Evolutionary conservation across 1,284 basidiomycete genomes (phyloP).

Genomic region (Apiotrichum siamense): DNA sequence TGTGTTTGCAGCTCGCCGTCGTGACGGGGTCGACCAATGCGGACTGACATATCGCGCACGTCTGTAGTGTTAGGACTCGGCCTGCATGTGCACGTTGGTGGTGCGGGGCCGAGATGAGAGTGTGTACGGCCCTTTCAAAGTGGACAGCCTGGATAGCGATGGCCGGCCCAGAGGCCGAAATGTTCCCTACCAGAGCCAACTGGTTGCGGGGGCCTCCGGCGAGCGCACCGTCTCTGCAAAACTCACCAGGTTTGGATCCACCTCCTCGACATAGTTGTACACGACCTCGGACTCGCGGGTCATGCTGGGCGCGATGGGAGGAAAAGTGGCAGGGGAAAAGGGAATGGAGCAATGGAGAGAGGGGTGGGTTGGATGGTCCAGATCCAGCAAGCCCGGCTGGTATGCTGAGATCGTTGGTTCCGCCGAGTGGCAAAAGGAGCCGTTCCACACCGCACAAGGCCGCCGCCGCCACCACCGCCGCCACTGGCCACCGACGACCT

Average conservation of each 20-base stretch:
- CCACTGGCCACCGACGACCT: too few species aligned
- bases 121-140: not conserved
- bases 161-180: too few species aligned
- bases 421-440: too few species aligned
- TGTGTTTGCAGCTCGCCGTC: conserved; percentile 64
- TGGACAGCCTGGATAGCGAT: not conserved
- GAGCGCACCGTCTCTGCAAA: not conserved
- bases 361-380: too few species aligned
- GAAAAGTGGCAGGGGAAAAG: too few species aligned
- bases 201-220: too few species aligned
- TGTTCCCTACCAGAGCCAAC: not conserved
- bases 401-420: too few species aligned
- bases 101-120: not conserved
- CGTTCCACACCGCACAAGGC: too few species aligned
- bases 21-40: conserved; percentile 71
- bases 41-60: conserved; percentile 78
- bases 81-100: not conserved
- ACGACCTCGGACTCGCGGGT: conserved; percentile 21
- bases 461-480: too few species aligned
- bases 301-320: too few species aligned
- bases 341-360: too few species aligned
- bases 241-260: conserved; percentile 38
- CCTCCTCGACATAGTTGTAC: conserved; percentile 37
- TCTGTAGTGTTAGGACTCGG: conserved; percentile 43
- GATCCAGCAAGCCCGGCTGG: too few species aligned